Evolutionary conservation across 192 early-diverging fungal genomes (phyloP).

Genomic region (Entomortierella parvispora): DNA sequence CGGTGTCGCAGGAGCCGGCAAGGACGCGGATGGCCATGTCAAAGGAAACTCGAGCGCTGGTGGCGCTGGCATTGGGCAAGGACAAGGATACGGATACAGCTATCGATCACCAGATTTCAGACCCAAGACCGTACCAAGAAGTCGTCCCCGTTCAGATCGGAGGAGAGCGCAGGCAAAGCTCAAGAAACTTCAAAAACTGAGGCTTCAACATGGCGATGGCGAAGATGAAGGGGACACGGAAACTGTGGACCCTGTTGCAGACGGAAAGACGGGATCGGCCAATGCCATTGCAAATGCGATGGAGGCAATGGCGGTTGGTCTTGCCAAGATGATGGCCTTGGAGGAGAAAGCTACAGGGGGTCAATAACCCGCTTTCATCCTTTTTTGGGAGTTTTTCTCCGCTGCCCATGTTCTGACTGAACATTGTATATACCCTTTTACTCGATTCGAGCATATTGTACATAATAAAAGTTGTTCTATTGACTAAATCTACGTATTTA

Average conservation of each 20-base stretch:
- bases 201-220: neutral
- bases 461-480: too few relatives aligned
- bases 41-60: neutral
- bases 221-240: neutral
- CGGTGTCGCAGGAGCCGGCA: slow-evolving; percentile 2
- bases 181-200: neutral
- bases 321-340: slow-evolving; percentile 27
- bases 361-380: too few relatives aligned
- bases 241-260: neutral
- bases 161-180: neutral
- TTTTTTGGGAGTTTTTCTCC: too few relatives aligned
- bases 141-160: neutral
- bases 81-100: slow-evolving; percentile 44
- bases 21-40: neutral
- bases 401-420: too few relatives aligned
- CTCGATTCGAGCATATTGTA: too few relatives aligned
- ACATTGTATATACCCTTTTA: too few relatives aligned
- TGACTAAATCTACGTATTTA: too few relatives aligned
- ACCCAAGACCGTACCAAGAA: slow-evolving; percentile 19
- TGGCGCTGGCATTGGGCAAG: slow-evolving; percentile 43
- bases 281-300: slow-evolving; percentile 44
- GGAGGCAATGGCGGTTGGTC: slow-evolving; percentile 33
- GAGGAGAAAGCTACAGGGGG: slow-evolving; percentile 10
- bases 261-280: neutral
- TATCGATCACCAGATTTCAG: slow-evolving; percentile 25